These are phyloP conservation scores for Colletotrichum sp. DNA, from an alignment of 2,329 filamentous ascomycete genomes.

Conservation along the genomic window DNA sequence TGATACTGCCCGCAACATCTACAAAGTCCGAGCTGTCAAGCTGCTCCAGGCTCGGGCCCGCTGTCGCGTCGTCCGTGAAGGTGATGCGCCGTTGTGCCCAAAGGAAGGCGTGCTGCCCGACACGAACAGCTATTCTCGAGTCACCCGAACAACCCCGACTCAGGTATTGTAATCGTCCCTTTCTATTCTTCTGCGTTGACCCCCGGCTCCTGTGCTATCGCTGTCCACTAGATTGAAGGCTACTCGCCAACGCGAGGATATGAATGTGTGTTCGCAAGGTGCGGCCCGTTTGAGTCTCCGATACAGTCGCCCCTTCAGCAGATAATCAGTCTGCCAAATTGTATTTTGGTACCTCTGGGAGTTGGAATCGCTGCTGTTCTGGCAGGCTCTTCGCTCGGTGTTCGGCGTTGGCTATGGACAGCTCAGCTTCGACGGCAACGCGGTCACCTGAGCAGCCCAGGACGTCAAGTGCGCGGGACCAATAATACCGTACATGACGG, in stretches of 20 bases:
- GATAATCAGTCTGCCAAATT: neutral
- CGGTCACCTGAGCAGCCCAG: neutral
- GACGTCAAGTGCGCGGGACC: neutral
- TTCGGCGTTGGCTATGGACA: rapidly evolving
- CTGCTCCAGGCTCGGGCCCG: rapidly evolving
- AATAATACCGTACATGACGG: neutral
- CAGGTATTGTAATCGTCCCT: rapidly evolving
- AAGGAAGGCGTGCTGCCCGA: neutral
- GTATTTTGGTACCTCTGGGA: neutral
- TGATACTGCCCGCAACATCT: neutral
- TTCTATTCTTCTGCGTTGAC: neutral
- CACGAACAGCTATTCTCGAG: rapidly evolving
- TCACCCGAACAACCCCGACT: rapidly evolving
- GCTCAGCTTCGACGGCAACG: neutral
- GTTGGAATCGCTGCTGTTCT: neutral
- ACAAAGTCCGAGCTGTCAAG: neutral
- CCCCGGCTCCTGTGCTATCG: neutral
- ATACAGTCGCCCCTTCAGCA: neutral
- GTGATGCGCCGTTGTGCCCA: neutral
- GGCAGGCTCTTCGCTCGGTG: neutral
- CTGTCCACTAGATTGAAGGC: neutral
- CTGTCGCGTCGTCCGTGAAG: neutral
- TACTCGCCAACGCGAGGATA: neutral
- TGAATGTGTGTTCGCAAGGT: neutral
- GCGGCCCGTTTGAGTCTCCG: neutral